These are phyloP conservation scores for Mycena chlorophos DNA, from an alignment of 768 basidiomycete species.

Conservation along the genomic window DNA sequence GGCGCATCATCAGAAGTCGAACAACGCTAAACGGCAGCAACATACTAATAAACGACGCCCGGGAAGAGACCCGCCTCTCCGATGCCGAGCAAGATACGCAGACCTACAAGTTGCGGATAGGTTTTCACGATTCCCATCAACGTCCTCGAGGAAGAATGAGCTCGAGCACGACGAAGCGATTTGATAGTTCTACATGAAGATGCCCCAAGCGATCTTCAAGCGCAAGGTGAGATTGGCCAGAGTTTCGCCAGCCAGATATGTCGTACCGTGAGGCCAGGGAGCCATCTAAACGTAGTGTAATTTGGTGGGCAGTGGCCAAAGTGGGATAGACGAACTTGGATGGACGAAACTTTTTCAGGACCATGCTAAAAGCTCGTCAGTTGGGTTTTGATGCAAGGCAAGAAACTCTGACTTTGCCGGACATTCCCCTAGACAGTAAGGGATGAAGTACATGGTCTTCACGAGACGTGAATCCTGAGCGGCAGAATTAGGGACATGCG, in stretches of 20 bases:
- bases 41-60: slow-evolving; percentile 72
- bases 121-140: slow-evolving; percentile 69
- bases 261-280: slow-evolving; percentile 63
- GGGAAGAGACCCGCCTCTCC: slow-evolving; percentile 75
- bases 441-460: slow-evolving; percentile 71
- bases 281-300: slow-evolving; percentile 44
- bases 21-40: not conserved
- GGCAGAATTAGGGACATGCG: slow-evolving; percentile 13
- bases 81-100: slow-evolving; percentile 58
- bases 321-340: slow-evolving; percentile 45
- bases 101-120: slow-evolving; percentile 61
- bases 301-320: not conserved
- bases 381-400: not conserved
- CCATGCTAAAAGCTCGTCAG: slow-evolving; percentile 38
- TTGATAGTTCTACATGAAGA: slow-evolving; percentile 48
- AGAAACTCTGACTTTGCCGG: slow-evolving; percentile 59
- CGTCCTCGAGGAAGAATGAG: slow-evolving; percentile 39
- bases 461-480: not conserved
- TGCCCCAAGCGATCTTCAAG: slow-evolving; percentile 63
- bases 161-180: not conserved
- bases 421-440: slow-evolving; percentile 65
- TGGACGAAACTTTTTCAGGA: slow-evolving; percentile 64
- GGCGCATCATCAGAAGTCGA: not conserved
- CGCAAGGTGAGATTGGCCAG: too few relatives aligned
- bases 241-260: too few relatives aligned